Evolutionary conservation across 225 moss, liverwort and hornwort genomes (phyloP), one percentile per base, ranked within the genome.

Genomic region (Polytrichum commune): DNA sequence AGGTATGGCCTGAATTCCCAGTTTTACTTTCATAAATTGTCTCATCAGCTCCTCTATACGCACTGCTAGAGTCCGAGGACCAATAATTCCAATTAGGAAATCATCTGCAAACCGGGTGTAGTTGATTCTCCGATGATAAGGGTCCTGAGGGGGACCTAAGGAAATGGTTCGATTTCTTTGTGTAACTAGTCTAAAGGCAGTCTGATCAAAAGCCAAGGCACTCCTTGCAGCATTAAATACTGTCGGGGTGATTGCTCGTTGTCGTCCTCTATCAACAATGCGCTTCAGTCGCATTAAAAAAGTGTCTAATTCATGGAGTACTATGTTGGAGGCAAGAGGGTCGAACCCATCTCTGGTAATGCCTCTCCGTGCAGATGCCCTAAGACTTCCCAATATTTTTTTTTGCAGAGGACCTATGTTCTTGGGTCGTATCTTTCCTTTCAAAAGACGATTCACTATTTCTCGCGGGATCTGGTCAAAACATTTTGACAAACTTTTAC

Each of bases 41-140:
- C 54, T 60, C 0, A 85, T 27, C 33, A 88, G 53, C 38, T 76
- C 72, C 68, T 84, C 79, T 25, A 85, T 80, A 35, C 84, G 82
- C 38, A 82, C 75, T 60, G 88, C 84, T 22, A 88, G 79, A 72
- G 72, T 53, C 63, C 91, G 80, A 67, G 89, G 85, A 69, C 89
- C 87, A 56, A 91, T 91, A 2, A 91, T 62, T 76, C 91, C 91
- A 55, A 87, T 81, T n/a, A 91, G 27, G 46, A 83, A 81, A 69
- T 87, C 89, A 68, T 89, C 87, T 55, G 83, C 86, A 60, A 91
- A 91, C 46, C 84, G 84, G 22, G 76, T 75, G 74, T 85, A 84
- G 8, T 81, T 80, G 27, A 90, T 69, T n/a, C 85, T 74, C 53
- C 86, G 84, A 60, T 82, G 35, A 58, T 84, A 85, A 62, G 81